phyloP scores from a whole-genome alignment of 768 basidiomycete species.

The Boletus reticulatus region DNA sequence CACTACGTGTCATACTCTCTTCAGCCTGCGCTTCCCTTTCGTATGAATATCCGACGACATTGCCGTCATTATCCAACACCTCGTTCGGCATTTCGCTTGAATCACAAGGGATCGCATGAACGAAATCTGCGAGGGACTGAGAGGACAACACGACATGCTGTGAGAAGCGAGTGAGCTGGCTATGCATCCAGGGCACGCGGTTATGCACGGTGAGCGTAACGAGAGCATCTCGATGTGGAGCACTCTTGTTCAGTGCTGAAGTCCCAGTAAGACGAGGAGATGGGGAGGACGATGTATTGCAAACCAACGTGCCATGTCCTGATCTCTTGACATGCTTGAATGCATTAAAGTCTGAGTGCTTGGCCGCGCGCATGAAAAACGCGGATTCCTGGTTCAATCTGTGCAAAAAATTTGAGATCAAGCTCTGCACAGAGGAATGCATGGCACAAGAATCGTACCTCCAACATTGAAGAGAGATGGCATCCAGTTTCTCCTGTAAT shows the following conservation, averaged over 20 bases:
- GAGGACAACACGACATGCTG: conserved; percentile 70
- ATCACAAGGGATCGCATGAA: conserved; percentile 56
- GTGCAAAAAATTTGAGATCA: background rate
- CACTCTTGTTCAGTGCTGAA: background rate
- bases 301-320: conserved; percentile 33
- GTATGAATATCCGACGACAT: conserved; percentile 33
- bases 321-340: conserved; percentile 32
- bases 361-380: conserved; percentile 61
- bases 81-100: conserved; percentile 54
- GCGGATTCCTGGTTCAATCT: conserved; percentile 55
- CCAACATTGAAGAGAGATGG: conserved; percentile 55
- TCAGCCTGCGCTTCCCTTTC: conserved; percentile 7
- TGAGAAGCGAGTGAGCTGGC: conserved; percentile 58
- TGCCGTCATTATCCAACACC: conserved; percentile 30
- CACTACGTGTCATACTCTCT: conserved; percentile 2
- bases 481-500: conserved; percentile 52
- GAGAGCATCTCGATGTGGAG: conserved; percentile 40
- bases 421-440: background rate
- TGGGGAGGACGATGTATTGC: background rate
- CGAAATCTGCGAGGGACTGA: conserved; percentile 67
- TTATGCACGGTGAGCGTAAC: conserved; percentile 61
- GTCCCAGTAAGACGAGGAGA: background rate
- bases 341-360: conserved; percentile 65
- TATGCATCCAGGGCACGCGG: conserved; percentile 59
- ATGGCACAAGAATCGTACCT: conserved; percentile 41